Evolutionary conservation across 257 asterid species (phyloP).

Genomic region (Fraxinus excelsior): DNA sequence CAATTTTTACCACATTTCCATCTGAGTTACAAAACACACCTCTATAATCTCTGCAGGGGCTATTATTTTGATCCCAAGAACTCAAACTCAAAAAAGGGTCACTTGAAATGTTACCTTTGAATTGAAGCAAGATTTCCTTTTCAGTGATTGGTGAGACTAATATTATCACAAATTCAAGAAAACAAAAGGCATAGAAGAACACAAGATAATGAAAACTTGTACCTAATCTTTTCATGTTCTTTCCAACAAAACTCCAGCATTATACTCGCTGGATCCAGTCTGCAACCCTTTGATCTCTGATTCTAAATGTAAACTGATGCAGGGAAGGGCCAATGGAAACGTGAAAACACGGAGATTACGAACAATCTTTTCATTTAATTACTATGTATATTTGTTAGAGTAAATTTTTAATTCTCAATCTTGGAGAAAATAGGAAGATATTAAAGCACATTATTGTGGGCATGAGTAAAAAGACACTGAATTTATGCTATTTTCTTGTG

Average conservation of each 20-base stretch:
- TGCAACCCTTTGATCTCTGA: constrained; percentile 34
- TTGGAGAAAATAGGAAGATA: constrained; percentile 29
- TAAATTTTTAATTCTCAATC: constrained; percentile 10
- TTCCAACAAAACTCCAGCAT: constrained; percentile 66
- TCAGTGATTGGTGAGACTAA: constrained; percentile 61
- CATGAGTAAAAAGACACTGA: constrained; percentile 3
- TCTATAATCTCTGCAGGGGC: constrained; percentile 58
- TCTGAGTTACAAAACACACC: constrained; percentile 76
- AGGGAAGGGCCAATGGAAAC: not conserved
- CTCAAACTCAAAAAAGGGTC: constrained; percentile 80
- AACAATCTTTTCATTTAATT: not conserved
- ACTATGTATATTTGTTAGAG: not conserved
- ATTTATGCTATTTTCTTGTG: constrained; percentile 23
- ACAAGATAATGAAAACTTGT: constrained; percentile 45
- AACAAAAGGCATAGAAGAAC: constrained; percentile 43
- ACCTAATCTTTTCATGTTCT: constrained; percentile 70
- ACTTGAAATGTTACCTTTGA: constrained; percentile 74
- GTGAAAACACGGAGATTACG: not conserved
- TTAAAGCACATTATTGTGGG: constrained; percentile 34
- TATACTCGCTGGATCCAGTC: constrained; percentile 62
- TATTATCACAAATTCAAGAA: constrained; percentile 34
- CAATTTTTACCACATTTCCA: constrained; percentile 80
- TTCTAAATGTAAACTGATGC: constrained; percentile 14
- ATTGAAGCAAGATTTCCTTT: constrained; percentile 87
- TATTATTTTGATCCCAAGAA: constrained; percentile 60